phyloP scores from a whole-genome alignment of 306 rosid species.

The Castanea crenata region DNA sequence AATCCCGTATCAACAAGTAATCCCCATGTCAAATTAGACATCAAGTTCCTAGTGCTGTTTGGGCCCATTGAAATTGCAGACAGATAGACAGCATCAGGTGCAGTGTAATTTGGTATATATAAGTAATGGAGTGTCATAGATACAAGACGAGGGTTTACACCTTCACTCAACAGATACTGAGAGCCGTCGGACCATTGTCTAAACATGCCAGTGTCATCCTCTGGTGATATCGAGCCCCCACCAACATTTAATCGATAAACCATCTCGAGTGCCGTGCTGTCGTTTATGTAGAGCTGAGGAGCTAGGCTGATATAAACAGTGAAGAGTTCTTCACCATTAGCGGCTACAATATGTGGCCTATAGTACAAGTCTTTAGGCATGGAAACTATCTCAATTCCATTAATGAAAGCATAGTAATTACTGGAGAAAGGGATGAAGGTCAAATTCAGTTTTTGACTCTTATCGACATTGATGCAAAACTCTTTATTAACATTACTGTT shows the following conservation, averaged over 20 bases:
- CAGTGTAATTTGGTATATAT: constrained; percentile 16
- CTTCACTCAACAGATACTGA: not conserved
- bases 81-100: constrained; percentile 30
- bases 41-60: not conserved
- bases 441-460: not conserved
- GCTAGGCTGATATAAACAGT: not conserved
- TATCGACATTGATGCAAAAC: not conserved
- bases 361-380: not conserved
- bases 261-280: constrained; percentile 32
- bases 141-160: too few relatives aligned
- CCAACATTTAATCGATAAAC: constrained; percentile 33
- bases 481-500: not conserved
- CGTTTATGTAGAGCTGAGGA: not conserved
- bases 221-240: constrained; percentile 29
- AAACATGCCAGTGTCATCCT: constrained; percentile 30
- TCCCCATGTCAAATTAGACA: constrained; percentile 33
- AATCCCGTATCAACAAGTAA: constrained; percentile 45
- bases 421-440: not conserved
- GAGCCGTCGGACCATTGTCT: constrained; percentile 18
- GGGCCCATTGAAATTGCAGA: not conserved
- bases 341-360: not conserved
- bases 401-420: not conserved
- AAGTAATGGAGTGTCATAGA: not conserved
- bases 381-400: not conserved
- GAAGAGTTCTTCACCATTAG: too few relatives aligned